These are phyloP conservation scores for Aspergillus olivimuriae DNA, from an alignment of 495 filamentous ascomycete species.

Conservation along the genomic window DNA sequence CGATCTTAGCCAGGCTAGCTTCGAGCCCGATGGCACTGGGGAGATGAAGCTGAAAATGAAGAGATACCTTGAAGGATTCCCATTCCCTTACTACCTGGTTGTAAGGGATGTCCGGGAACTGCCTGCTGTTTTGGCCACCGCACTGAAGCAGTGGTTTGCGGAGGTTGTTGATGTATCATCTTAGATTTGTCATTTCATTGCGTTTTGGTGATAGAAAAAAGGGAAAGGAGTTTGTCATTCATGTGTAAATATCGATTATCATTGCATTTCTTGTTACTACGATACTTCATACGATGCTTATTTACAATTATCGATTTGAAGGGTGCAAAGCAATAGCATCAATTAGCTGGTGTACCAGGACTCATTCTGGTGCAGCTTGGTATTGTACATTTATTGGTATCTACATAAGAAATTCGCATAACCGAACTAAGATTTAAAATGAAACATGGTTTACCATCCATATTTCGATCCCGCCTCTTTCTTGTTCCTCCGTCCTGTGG, in stretches of 20 bases:
- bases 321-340: too few species aligned
- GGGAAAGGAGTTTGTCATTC: conserved; percentile 4
- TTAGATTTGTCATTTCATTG: conserved; percentile 16
- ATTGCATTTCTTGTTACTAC: neutral
- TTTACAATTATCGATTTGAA: too few species aligned
- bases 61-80: conserved; percentile 90
- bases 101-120: conserved; percentile 87
- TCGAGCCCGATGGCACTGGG: conserved; percentile 54
- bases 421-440: neutral
- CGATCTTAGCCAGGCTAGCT: conserved; percentile 74
- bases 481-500: conserved; percentile 63
- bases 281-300: too few species aligned
- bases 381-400: neutral
- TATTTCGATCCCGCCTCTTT: conserved; percentile 75
- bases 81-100: conserved; percentile 92
- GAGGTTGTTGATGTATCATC: conserved; percentile 69
- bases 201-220: conserved; percentile 10
- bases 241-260: conserved; percentile 1
- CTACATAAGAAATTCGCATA: conserved; percentile 1
- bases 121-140: conserved; percentile 76
- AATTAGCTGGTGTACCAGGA: too few species aligned
- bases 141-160: conserved; percentile 93
- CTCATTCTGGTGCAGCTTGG: neutral
- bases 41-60: conserved; percentile 70
- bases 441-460: conserved; percentile 54